Evolutionary conservation across 164 flowering plant genomes (phyloP), one percentile per base, ranked within the genome.

Genomic region (Hamamelis virginiana): DNA sequence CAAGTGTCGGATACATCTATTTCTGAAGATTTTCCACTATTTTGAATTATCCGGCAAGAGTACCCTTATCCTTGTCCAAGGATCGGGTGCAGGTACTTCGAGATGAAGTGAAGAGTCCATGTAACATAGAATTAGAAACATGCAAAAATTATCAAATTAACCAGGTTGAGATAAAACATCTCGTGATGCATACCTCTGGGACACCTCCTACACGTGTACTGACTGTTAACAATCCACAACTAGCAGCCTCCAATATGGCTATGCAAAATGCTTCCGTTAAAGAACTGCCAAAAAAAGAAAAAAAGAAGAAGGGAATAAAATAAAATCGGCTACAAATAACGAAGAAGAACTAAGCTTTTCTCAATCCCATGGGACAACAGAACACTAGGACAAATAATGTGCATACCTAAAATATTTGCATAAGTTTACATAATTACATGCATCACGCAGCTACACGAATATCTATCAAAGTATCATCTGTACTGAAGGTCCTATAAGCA

Each of bases 171-270:
- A 47, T 45, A 53, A 44, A 65, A 59, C 23, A 62, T 62, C 26
- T 22, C 19, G 59, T 5, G 56, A 41, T 66, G 51, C 89, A 69
- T 83, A 74, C 99, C 92, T 96, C 97, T 38, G 98, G 99, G 62
- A 96, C 98, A 78, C 98, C 98, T 77, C 99, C 99, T 0, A 93
- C 98, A 44, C 97, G 96, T 66, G 99, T 96, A 68, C 99, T 96
- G 78, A 96, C 99, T 41, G 99, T 96, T 52, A 96, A 74, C 80
- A 96, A 76, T 70, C 99, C 98, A 81, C 99, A 93, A 84, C 99
- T 93, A 47, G 98, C 97, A 66, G 99, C 99, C 83, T 96, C 99
- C 82, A 96, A 68, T 76, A 93, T 93, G 63, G 98, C 99, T 78
- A 91, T 96, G 83, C 99, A 96, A 77, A 96, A 96, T 27, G 99